phyloP scores from a whole-genome alignment of 257 asterid genomes.

The Ilex asprella region DNA sequence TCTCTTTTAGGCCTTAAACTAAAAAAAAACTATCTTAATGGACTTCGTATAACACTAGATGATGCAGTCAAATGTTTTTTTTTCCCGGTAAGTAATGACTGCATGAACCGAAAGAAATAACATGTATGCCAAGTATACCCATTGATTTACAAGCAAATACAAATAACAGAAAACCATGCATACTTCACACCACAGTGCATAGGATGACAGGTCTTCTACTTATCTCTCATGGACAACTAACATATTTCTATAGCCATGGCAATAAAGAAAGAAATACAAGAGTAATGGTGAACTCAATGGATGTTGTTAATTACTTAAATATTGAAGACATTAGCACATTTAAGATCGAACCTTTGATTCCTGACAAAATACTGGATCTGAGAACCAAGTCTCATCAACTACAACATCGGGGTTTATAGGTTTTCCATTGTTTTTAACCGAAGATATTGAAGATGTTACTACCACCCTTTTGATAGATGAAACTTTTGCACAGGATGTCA shows the following conservation, averaged over 20 bases:
- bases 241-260: neutral
- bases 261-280: neutral
- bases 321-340: constrained; percentile 13
- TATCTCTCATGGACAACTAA: neutral
- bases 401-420: constrained; percentile 23
- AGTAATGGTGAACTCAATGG: neutral
- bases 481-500: neutral
- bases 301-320: neutral
- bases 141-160: too few relatives aligned
- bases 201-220: neutral
- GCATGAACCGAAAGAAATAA: too few relatives aligned
- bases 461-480: constrained; percentile 18
- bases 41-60: too few relatives aligned
- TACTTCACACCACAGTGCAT: too few relatives aligned
- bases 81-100: too few relatives aligned
- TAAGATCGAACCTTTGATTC: constrained; percentile 21
- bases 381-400: constrained; percentile 60
- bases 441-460: constrained; percentile 40
- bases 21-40: too few relatives aligned
- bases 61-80: too few relatives aligned
- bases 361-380: constrained; percentile 50
- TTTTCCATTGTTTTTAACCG: constrained; percentile 19
- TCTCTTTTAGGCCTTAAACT: too few relatives aligned
- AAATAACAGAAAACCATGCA: too few relatives aligned
- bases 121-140: too few relatives aligned